Percentiles rank a stretch among this genome's conserved stretches.
Evolutionary conservation across 345 rosid genomes (phyloP).

Genomic region (Eucalyptus globulus): DNA sequence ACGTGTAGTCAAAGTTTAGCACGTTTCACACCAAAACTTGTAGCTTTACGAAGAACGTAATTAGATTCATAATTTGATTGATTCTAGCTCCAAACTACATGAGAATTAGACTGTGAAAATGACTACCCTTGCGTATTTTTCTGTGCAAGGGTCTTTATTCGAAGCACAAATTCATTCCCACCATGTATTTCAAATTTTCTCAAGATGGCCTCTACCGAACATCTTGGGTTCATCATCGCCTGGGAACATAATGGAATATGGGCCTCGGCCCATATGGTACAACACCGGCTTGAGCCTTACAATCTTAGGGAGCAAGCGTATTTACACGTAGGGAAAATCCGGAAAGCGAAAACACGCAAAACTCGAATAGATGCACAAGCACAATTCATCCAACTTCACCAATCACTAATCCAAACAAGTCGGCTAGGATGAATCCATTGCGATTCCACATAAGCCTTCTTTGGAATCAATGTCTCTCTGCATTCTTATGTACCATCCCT

Average conservation of each 20-base stretch:
- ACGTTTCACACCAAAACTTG: background rate
- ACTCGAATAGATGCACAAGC: background rate
- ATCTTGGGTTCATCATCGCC: too few relatives aligned
- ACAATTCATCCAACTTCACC: background rate
- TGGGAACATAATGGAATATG: background rate
- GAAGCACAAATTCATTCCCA: background rate
- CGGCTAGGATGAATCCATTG: slow-evolving; percentile 1
- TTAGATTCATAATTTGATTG: background rate
- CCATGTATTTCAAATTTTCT: background rate
- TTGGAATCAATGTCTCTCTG: background rate
- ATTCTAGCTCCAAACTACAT: background rate
- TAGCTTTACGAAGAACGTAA: background rate
- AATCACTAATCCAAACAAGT: background rate
- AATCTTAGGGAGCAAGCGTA: background rate
- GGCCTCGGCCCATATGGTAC: background rate
- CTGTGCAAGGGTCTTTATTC: background rate
- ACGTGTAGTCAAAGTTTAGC: background rate
- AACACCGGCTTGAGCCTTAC: background rate
- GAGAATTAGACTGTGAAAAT: background rate
- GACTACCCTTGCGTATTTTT: background rate
- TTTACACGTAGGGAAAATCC: background rate
- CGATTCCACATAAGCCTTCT: slow-evolving; percentile 4
- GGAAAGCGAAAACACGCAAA: background rate
- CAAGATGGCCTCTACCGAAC: too few relatives aligned
- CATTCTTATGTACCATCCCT: slow-evolving; percentile 3